A percentile compares a stretch with the other conserved stretches of the same genome.
Conservation (phyloP, 2,329 filamentous ascomycete species). For the Ascochyta viciae-villosae region DNA sequence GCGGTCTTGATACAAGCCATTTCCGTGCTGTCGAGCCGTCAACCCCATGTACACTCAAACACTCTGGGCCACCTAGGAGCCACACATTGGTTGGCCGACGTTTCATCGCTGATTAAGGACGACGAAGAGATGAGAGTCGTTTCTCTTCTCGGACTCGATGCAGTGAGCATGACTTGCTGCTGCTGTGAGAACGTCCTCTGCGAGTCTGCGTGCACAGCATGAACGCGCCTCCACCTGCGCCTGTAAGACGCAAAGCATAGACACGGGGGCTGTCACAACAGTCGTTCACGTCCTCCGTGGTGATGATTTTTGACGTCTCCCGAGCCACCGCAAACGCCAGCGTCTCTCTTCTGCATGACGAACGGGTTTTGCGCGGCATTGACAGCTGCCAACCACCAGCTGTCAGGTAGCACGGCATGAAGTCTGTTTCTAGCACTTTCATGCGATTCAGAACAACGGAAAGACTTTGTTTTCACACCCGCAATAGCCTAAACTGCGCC, state of each 20-base stretch:
- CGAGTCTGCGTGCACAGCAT: not conserved
- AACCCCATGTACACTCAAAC: slow-evolving; percentile 6
- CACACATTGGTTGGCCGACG: slow-evolving; percentile 4
- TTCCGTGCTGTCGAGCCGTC: slow-evolving; percentile 9
- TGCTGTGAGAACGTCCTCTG: slow-evolving; percentile 6
- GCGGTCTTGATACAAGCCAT: slow-evolving; percentile 6
- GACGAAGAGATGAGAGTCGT: slow-evolving; percentile 4
- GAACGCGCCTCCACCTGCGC: slow-evolving; percentile 3
- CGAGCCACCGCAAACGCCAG: not conserved
- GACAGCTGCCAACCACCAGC: slow-evolving; percentile 11
- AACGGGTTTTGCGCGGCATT: slow-evolving; percentile 7
- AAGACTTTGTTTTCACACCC: not conserved
- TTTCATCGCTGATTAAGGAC: slow-evolving; percentile 19
- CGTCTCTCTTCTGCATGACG: slow-evolving; percentile 5
- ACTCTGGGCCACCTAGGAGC: slow-evolving; percentile 8
- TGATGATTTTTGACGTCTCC: not conserved
- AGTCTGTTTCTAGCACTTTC: not conserved
- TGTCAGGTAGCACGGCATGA: slow-evolving; percentile 15
- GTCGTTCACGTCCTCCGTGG: not conserved
- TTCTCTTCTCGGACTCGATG: slow-evolving; percentile 6
- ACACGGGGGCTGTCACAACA: not conserved
- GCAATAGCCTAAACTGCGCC: slow-evolving; percentile 14
- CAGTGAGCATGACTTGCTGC: slow-evolving; percentile 14
- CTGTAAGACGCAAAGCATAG: not conserved
- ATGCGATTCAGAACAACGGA: not conserved